These are phyloP conservation scores for Tuber melanosporum DNA, from an alignment of 495 filamentous ascomycete genomes.

Conservation along the genomic window DNA sequence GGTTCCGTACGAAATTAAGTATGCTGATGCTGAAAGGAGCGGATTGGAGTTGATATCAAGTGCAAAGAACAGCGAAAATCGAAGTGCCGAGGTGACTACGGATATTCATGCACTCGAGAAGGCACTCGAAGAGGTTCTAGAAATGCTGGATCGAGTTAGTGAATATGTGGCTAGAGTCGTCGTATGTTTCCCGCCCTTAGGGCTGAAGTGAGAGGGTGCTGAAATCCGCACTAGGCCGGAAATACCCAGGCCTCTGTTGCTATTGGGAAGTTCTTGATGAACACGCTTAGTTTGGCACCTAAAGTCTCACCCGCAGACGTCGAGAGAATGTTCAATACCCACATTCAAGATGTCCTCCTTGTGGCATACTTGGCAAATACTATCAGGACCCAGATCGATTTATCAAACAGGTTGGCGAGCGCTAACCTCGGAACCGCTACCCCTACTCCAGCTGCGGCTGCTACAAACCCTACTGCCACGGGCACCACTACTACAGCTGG, in stretches of 20 bases:
- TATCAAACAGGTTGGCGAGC: conserved; percentile 87
- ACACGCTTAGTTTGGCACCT: conserved; percentile 80
- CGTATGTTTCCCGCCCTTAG: conserved; percentile 41
- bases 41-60: conserved; percentile 79
- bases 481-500: background rate
- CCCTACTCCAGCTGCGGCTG: background rate
- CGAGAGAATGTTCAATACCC: conserved; percentile 97
- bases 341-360: conserved; percentile 95
- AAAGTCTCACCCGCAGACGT: conserved; percentile 86
- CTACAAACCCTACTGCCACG: background rate
- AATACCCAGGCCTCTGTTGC: conserved; percentile 68
- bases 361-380: conserved; percentile 97
- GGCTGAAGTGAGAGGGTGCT: background rate
- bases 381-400: conserved; percentile 96
- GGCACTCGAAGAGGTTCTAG: conserved; percentile 74
- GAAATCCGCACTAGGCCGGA: conserved; percentile 45
- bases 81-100: conserved; percentile 62
- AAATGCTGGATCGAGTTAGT: conserved; percentile 80
- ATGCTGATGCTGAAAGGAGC: conserved; percentile 83
- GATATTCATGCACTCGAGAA: conserved; percentile 84
- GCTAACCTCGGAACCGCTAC: background rate
- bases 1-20: conserved; percentile 85
- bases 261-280: conserved; percentile 88
- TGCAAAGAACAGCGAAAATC: conserved; percentile 70
- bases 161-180: conserved; percentile 83